A percentile compares a stretch with the other conserved stretches of the same genome.
phyloP scores from a whole-genome alignment of 495 filamentous ascomycete species.

The Xylaria curta region DNA sequence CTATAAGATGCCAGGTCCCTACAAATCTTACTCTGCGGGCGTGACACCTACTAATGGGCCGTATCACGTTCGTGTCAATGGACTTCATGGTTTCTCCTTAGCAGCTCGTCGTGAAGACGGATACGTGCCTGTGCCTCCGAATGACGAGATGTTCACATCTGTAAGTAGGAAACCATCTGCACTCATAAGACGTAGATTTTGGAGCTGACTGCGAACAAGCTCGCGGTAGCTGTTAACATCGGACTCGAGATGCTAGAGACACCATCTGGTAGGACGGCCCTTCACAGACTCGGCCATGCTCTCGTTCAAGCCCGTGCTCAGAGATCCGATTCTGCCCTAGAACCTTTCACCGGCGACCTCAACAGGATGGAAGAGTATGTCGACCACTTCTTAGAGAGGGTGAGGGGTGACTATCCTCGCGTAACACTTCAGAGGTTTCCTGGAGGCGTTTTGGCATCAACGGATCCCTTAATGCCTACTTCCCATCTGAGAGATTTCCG shows the following conservation, averaged over 20 bases:
- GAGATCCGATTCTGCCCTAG: neutral
- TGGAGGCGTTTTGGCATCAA: neutral
- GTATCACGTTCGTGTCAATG: neutral
- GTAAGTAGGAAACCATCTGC: neutral
- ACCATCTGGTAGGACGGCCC: neutral
- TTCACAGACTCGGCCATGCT: neutral
- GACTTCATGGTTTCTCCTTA: slow-evolving; percentile 8
- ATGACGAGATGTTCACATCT: slow-evolving; percentile 6
- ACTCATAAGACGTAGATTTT: neutral
- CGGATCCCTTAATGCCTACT: neutral
- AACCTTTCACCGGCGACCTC: neutral
- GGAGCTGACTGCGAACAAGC: neutral
- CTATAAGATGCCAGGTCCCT: neutral
- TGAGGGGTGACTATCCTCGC: neutral
- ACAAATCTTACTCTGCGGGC: neutral
- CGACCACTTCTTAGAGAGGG: neutral
- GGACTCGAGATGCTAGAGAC: slow-evolving; percentile 2
- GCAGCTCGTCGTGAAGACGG: neutral
- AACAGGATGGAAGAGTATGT: slow-evolving; percentile 4
- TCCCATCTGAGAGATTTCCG: neutral
- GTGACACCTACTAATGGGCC: neutral
- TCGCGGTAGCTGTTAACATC: neutral
- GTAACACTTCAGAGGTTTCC: slow-evolving; percentile 4
- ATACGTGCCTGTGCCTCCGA: neutral
- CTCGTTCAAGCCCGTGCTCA: slow-evolving; percentile 3